Evolutionary conservation across 345 rosid species (phyloP).

Genomic region (Eucalyptus cloeziana): DNA sequence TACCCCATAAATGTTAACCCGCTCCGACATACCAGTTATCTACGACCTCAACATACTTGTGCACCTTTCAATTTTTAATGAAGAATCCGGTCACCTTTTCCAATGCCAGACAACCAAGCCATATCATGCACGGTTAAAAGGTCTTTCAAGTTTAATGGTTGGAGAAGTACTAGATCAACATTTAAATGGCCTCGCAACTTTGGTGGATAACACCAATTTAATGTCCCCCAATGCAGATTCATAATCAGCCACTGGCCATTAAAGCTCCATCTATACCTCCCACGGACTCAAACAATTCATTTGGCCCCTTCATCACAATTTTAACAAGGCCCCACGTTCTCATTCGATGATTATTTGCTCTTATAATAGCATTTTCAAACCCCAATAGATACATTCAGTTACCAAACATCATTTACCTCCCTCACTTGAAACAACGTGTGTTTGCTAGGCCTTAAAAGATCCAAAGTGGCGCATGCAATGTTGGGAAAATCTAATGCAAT

Average conservation of each 20-base stretch:
- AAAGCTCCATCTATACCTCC: neutral
- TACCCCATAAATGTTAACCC: neutral
- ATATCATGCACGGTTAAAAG: neutral
- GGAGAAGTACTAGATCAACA: neutral
- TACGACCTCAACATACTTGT: neutral
- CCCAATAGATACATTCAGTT: too few species aligned
- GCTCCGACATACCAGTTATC: neutral
- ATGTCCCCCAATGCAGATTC: neutral
- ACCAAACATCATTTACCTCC: neutral
- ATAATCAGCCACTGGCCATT: neutral
- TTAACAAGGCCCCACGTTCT: neutral
- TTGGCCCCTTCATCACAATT: neutral
- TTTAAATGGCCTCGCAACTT: neutral
- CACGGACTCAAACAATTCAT: neutral
- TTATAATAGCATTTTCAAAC: neutral
- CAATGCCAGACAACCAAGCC: neutral
- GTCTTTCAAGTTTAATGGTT: neutral
- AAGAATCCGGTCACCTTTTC: neutral
- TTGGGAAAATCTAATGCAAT: neutral
- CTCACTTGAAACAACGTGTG: neutral
- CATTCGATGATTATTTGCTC: neutral
- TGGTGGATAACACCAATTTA: neutral
- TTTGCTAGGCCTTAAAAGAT: neutral
- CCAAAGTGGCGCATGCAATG: neutral
- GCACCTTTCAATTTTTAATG: neutral